A percentile compares a stretch with the other conserved stretches of the same genome.
Conservation (phyloP, 805 yeast species). For the Ogataea ramenticola region DNA sequence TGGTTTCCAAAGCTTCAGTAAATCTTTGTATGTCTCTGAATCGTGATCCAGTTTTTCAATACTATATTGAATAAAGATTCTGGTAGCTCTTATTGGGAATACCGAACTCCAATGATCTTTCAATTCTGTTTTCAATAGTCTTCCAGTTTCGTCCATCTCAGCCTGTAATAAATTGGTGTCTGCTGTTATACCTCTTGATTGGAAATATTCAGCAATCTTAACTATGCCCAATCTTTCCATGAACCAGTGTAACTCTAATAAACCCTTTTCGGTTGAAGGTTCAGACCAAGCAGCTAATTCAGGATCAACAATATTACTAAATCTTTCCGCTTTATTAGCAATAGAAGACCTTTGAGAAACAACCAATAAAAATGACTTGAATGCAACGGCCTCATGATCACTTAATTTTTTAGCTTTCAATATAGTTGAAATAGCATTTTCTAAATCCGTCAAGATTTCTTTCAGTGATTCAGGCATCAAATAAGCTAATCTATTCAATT, state of each 20-base stretch:
- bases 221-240: constrained; percentile 97
- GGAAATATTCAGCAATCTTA: constrained; percentile 85
- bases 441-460: constrained; percentile 74
- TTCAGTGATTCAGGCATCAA: constrained; percentile 89
- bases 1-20: constrained; percentile 84
- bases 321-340: constrained; percentile 62
- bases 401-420: constrained; percentile 64
- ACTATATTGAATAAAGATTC: constrained; percentile 91
- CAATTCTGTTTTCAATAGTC: constrained; percentile 62
- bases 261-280: constrained; percentile 82
- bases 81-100: constrained; percentile 92
- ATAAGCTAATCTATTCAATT: constrained; percentile 86
- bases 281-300: constrained; percentile 91
- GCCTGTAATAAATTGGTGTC: constrained; percentile 68
- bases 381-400: constrained; percentile 89
- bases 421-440: constrained; percentile 68
- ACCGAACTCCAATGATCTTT: constrained; percentile 90
- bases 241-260: constrained; percentile 90
- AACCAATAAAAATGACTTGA: constrained; percentile 84
- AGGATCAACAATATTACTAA: constrained; percentile 86
- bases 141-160: constrained; percentile 86
- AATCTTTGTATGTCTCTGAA: constrained; percentile 61
- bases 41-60: constrained; percentile 84
- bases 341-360: constrained; percentile 83
- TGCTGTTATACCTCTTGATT: constrained; percentile 72